phyloP scores from a whole-genome alignment of 2,329 filamentous ascomycete species.

The Boeremia lycopersici region DNA sequence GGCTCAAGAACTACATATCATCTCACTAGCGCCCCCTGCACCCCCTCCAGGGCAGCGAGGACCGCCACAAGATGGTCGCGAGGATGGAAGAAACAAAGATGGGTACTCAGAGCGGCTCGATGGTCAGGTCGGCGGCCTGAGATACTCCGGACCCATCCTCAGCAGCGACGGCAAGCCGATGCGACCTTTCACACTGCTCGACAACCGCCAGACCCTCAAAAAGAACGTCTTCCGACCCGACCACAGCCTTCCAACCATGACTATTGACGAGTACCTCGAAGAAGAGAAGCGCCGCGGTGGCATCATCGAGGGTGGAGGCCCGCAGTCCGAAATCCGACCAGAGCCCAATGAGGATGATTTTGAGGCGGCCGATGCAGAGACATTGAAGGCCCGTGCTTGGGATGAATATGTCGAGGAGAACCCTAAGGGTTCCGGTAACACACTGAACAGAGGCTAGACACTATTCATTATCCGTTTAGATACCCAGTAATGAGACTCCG shows the following conservation, averaged over 20 bases:
- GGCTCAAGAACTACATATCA: slow-evolving; percentile 81
- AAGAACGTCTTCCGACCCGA: slow-evolving; percentile 86
- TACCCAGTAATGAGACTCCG: slow-evolving; percentile 10
- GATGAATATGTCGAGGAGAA: slow-evolving; percentile 94
- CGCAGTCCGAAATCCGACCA: slow-evolving; percentile 69
- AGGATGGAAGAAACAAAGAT: slow-evolving; percentile 56
- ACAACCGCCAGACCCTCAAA: slow-evolving; percentile 74
- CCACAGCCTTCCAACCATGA: slow-evolving; percentile 96
- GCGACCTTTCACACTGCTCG: slow-evolving; percentile 86
- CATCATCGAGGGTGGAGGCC: slow-evolving; percentile 89
- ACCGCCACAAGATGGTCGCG: slow-evolving; percentile 52
- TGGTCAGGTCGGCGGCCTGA: slow-evolving; percentile 49
- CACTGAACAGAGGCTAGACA: slow-evolving; percentile 72
- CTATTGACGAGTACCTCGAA: slow-evolving; percentile 94
- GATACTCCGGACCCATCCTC: slow-evolving; percentile 72
- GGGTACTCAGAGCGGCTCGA: slow-evolving; percentile 79
- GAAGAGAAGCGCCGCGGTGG: slow-evolving; percentile 84
- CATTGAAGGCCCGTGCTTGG: slow-evolving; percentile 92
- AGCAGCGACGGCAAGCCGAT: slow-evolving; percentile 81
- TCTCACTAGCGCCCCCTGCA: slow-evolving; percentile 71
- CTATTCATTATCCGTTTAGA: slow-evolving; percentile 8
- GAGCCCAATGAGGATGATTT: slow-evolving; percentile 89
- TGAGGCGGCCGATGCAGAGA: slow-evolving; percentile 86
- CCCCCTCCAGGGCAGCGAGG: slow-evolving; percentile 49
- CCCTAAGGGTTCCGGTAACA: slow-evolving; percentile 82